A percentile compares a stretch with the other conserved stretches of the same genome.
Evolutionary conservation across 352 stramenopile species (phyloP).

Genomic region (Phytophthora cactorum): DNA sequence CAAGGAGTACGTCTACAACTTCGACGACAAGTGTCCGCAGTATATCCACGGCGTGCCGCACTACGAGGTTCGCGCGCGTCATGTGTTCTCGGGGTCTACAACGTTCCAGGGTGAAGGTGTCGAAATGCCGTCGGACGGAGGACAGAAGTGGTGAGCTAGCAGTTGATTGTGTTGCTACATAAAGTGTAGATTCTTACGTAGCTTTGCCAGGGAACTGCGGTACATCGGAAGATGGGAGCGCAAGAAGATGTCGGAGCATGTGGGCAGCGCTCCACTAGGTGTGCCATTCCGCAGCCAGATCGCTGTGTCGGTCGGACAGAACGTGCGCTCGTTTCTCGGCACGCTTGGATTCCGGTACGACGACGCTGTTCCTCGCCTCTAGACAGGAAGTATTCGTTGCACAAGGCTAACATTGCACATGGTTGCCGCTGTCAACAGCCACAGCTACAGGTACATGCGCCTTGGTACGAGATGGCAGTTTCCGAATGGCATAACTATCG

Average conservation of each 20-base stretch:
- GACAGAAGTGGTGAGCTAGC: constrained; percentile 74
- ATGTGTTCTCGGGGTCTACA: constrained; percentile 83
- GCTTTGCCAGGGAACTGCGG: constrained; percentile 63
- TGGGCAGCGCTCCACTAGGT: constrained; percentile 56
- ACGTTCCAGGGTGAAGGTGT: constrained; percentile 84
- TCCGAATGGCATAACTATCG: constrained; percentile 84
- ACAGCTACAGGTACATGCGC: constrained; percentile 87
- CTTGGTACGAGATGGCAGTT: constrained; percentile 85
- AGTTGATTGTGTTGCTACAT: neutral
- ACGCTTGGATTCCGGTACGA: constrained; percentile 82
- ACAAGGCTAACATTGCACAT: constrained; percentile 5
- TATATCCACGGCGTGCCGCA: constrained; percentile 87
- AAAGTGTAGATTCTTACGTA: constrained; percentile 3
- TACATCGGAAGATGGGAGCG: constrained; percentile 88
- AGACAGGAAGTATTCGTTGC: neutral
- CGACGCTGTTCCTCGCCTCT: neutral
- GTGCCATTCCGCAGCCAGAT: constrained; percentile 87
- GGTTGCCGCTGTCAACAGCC: constrained; percentile 39
- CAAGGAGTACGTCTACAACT: constrained; percentile 92
- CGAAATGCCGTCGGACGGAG: constrained; percentile 75
- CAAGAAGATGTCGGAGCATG: constrained; percentile 88
- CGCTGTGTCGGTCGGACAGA: constrained; percentile 84
- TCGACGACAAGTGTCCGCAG: constrained; percentile 87
- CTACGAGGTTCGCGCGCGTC: constrained; percentile 81
- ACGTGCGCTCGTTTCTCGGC: constrained; percentile 72